Evolutionary conservation across 2,329 filamentous ascomycete genomes (phyloP).

Genomic region (Diatrype stigma): DNA sequence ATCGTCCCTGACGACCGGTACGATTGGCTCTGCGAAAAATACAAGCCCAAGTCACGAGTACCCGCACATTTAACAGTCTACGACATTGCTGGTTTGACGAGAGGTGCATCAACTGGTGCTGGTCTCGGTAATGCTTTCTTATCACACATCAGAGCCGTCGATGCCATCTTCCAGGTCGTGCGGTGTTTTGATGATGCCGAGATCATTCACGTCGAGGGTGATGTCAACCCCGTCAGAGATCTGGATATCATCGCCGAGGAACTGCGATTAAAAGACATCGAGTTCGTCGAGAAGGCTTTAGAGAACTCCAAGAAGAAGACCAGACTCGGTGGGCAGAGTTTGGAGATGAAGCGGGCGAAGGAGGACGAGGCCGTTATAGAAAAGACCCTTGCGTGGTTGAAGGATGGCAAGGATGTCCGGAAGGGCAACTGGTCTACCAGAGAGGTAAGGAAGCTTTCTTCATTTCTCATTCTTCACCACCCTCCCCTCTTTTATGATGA

Average conservation of each 20-base stretch:
- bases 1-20: constrained; percentile 94
- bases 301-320: constrained; percentile 94
- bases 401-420: constrained; percentile 88
- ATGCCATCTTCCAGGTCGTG: constrained; percentile 96
- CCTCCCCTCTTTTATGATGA: constrained; percentile 68
- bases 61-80: constrained; percentile 97
- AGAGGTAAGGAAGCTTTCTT: constrained; percentile 66
- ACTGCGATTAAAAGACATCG: constrained; percentile 95
- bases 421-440: constrained; percentile 87
- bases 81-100: constrained; percentile 94
- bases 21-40: constrained; percentile 93
- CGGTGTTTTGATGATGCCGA: constrained; percentile 98
- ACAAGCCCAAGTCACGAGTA: constrained; percentile 96
- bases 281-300: constrained; percentile 94
- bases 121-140: constrained; percentile 97
- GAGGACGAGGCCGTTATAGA: constrained; percentile 92
- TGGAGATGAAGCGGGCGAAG: constrained; percentile 97
- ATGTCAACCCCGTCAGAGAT: constrained; percentile 92
- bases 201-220: constrained; percentile 98
- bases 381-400: constrained; percentile 78
- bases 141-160: constrained; percentile 96
- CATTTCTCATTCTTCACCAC: constrained; percentile 8
- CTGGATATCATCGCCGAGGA: constrained; percentile 96
- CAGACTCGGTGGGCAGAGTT: constrained; percentile 83
- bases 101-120: constrained; percentile 93